Conservation (phyloP, 1,284 basidiomycete species). For the Sporisorium scitamineum region DNA sequence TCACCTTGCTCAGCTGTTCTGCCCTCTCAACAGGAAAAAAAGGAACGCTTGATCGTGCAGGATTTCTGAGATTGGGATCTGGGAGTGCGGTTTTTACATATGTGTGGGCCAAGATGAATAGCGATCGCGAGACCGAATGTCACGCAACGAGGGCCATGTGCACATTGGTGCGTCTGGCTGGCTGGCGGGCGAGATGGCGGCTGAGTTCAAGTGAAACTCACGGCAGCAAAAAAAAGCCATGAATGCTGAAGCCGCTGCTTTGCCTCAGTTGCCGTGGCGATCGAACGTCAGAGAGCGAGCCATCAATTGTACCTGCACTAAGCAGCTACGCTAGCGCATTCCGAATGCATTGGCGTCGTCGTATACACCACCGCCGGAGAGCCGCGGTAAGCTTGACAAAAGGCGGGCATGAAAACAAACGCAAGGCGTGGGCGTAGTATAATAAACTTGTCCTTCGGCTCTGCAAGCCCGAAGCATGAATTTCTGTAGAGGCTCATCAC, state of each 20-base stretch:
- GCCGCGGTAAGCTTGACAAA: too few species aligned
- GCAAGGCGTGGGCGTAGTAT: too few species aligned
- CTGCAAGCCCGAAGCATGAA: too few species aligned
- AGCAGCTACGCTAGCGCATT: not conserved
- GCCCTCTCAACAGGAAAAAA: too few species aligned
- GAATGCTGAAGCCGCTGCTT: not conserved
- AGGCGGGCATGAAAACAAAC: too few species aligned
- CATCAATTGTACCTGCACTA: not conserved
- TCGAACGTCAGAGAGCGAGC: not conserved
- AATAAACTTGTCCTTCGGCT: too few species aligned
- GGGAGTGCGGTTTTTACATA: too few species aligned
- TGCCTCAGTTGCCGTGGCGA: not conserved
- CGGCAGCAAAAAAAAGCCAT: not conserved
- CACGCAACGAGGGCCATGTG: not conserved
- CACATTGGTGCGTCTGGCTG: not conserved
- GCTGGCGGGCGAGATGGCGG: not conserved
- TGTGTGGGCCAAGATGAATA: not conserved
- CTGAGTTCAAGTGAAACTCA: not conserved
- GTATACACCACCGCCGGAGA: too few species aligned
- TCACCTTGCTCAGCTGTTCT: too few species aligned
- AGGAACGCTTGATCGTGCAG: too few species aligned
- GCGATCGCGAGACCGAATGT: not conserved
- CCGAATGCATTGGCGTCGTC: not conserved
- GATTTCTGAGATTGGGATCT: too few species aligned
- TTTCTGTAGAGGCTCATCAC: too few species aligned